These are phyloP conservation scores for Corynascus novoguineensis DNA, from an alignment of 495 filamentous ascomycete species.

Conservation along the genomic window DNA sequence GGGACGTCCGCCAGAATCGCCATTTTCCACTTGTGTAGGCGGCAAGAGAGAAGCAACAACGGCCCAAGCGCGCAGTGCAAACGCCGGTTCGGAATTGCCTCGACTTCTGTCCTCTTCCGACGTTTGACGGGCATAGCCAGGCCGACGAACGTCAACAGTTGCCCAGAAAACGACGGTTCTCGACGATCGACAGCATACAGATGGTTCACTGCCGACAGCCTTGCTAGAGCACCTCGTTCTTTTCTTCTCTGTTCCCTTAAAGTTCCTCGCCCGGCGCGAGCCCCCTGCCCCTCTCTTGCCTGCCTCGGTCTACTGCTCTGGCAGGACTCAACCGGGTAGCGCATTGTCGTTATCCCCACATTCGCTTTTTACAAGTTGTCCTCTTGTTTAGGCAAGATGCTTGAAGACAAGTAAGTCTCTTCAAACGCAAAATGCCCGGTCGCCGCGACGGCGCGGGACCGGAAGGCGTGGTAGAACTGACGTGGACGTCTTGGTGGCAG, in stretches of 20 bases:
- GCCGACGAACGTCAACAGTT: neutral
- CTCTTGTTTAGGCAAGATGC: conserved; percentile 50
- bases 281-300: conserved; percentile 11
- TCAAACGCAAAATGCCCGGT: neutral
- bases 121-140: neutral
- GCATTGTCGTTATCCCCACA: conserved; percentile 30
- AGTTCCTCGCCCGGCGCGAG: conserved; percentile 42
- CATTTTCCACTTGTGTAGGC: neutral
- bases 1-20: neutral
- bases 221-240: conserved; percentile 1
- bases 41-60: neutral
- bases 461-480: conserved; percentile 14
- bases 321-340: conserved; percentile 19
- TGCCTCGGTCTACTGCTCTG: conserved; percentile 2
- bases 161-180: neutral
- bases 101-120: conserved; percentile 10
- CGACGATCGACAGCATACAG: neutral
- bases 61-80: neutral
- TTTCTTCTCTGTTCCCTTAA: conserved; percentile 11
- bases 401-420: conserved; percentile 77
- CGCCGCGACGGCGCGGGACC: neutral
- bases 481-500: conserved; percentile 45
- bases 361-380: conserved; percentile 26
- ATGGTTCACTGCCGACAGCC: conserved; percentile 12
- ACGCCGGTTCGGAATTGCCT: neutral